Evolutionary conservation across 352 stramenopile species (phyloP), one percentile per base, ranked within the genome.

Genomic region (Phytophthora sansomeana): DNA sequence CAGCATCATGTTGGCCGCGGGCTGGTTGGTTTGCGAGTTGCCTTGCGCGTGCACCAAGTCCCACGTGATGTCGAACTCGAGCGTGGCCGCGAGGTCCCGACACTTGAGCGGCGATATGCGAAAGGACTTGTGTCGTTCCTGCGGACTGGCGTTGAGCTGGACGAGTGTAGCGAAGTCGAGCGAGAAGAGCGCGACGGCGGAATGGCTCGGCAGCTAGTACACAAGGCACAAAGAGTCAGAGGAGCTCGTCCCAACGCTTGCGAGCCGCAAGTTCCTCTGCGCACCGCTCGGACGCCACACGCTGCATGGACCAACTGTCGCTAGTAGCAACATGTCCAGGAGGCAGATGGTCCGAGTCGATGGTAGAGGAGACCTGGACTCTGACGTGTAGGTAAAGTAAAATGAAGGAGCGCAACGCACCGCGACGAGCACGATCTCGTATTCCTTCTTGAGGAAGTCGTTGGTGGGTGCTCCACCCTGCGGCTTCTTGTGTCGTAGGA

Each of bases 11-110:
- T 58, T 70, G 11, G 57, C 17, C 16, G n/a, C 46, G 0, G 58
- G 52, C 6, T 14, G 14, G 29, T 53, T 70, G 29, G 42, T 28
- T 28, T 71, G 32, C 6, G 73, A 47, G 6, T 26, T 57, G 4
- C 65, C 28, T 19, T 68, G 48, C 9, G 67, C 26, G 16, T 74
- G 60, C 8, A 80, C 75, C 29, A 79, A 73, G 53, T 90, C 81
- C 85, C 85, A 93, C 8, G 83, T 78, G 52, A 93, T 85, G 46
- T 92, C 81, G 44, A 93, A 85, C 72, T 93, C 83, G 51, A 93
- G 72, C 3, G 78, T 83, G 28, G 85, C 85, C 5, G 83, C 85
- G 26, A 91, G 67, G 58, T 93, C 85, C 46, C 85, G 81, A 73
- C 85, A 93, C 58, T 92, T 93, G 21, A 88, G 55, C 39, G 85